Evolutionary conservation across 2,329 filamentous ascomycete species (phyloP), one percentile per base, ranked within the genome.

Genomic region (Aureobasidium pullulans): DNA sequence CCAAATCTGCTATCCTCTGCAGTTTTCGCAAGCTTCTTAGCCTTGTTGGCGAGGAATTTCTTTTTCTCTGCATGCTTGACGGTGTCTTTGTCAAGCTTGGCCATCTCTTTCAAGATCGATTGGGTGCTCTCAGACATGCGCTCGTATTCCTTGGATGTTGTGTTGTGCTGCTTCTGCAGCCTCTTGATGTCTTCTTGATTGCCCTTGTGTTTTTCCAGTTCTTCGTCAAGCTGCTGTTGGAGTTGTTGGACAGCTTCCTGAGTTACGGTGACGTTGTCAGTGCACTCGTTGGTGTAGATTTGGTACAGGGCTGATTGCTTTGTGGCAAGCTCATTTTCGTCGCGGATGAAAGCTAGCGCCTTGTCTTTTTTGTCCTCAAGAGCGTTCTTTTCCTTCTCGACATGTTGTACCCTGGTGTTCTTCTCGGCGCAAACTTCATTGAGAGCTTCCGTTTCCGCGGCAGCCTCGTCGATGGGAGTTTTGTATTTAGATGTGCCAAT

Each of bases 401-500:
- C 94, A 68, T 96, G 93, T 74, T 97, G 91, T 1, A 99, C 94
- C 63, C 95, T 89, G 37, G 86, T 89, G 66, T 89, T 96, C 79
- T 99, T 99, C 73, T 99, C 94, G 67, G 90, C 81, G 70, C 94
- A 99, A 2, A 96, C 84, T 67, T 99, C 94, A 70, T 99, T 99
- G 58, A 97, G 81, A 1, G 85, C 86, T 73, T 99, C 94, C 0
- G 96, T 90, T 72, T 97, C 90, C 1, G 87, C 77, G 0, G 91
- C 93, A 0, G 92, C 87, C 75, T 99, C 94, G 66, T 99, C 94
- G 63, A 99, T 99, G 0, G 94, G 93, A 0, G 88, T 84, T 76
- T 99, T 99, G 78, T 99, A 99, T 72, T 96, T 96, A 6, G 94
- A 97, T 0, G 94, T 99, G 63, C 95, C 94, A 67, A 99, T 97